phyloP scores from a whole-genome alignment of 176 grass and related monocot species.

The Carex cristatella region DNA sequence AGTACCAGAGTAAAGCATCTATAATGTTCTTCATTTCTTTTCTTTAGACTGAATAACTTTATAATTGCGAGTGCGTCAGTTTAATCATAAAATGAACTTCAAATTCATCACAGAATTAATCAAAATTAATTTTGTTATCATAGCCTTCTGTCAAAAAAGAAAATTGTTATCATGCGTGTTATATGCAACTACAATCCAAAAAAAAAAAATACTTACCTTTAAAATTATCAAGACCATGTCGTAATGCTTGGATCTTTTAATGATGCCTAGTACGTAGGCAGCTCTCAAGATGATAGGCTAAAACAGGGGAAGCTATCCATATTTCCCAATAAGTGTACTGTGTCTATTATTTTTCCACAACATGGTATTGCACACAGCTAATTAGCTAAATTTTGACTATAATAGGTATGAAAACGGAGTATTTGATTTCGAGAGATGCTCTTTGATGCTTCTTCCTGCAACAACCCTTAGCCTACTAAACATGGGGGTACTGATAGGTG shows the following conservation, averaged over 20 bases:
- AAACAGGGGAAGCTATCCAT: not conserved
- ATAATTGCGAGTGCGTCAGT: too few species aligned
- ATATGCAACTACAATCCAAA: not conserved
- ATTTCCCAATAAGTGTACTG: not conserved
- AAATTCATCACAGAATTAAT: too few species aligned
- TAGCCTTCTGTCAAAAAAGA: too few species aligned
- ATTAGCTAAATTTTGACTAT: not conserved
- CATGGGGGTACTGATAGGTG: constrained; percentile 11
- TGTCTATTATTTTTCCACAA: not conserved
- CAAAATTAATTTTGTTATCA: too few species aligned
- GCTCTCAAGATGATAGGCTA: not conserved
- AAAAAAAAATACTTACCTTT: not conserved
- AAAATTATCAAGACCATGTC: too few species aligned
- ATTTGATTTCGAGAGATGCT: constrained; percentile 46
- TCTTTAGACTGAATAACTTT: too few species aligned
- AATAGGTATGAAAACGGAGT: constrained; percentile 33
- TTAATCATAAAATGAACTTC: too few species aligned
- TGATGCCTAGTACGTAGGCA: too few species aligned
- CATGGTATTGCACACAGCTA: not conserved
- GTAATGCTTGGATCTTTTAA: not conserved
- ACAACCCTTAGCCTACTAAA: constrained; percentile 55
- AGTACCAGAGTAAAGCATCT: not conserved
- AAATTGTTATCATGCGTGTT: too few species aligned
- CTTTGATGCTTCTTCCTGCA: constrained; percentile 45
- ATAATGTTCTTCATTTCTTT: too few species aligned